Percentiles rank a stretch among this genome's conserved stretches.
Evolutionary conservation across 345 rosid genomes (phyloP).

Genomic region (Hibiscus syriacus): DNA sequence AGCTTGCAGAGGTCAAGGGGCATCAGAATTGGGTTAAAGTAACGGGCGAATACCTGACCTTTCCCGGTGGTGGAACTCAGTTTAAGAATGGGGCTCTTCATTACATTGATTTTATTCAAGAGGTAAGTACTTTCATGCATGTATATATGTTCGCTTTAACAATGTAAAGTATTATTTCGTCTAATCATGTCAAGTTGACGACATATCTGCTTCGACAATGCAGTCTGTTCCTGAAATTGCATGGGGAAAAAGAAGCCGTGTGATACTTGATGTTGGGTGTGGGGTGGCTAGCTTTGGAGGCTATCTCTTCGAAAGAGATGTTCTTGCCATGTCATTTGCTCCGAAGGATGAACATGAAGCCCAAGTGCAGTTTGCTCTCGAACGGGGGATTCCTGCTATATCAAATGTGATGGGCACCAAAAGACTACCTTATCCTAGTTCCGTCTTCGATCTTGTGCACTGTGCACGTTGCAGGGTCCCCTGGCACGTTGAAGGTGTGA

Average conservation of each 20-base stretch:
- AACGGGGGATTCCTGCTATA: conserved; percentile 85
- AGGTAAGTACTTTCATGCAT: conserved; percentile 17
- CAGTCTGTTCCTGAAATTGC: conserved; percentile 55
- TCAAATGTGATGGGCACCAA: conserved; percentile 80
- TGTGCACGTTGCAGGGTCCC: conserved; percentile 97
- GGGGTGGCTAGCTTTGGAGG: conserved; percentile 97
- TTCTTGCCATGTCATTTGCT: conserved; percentile 80
- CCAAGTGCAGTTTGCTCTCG: conserved; percentile 88
- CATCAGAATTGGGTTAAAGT: conserved; percentile 74
- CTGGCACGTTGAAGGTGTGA: conserved; percentile 84
- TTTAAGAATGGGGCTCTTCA: conserved; percentile 46
- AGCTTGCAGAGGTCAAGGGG: conserved; percentile 64
- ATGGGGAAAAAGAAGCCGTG: conserved; percentile 75
- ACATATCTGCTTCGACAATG: conserved; percentile 10
- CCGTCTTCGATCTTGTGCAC: conserved; percentile 71
- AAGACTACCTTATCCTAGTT: conserved; percentile 74
- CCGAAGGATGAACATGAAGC: conserved; percentile 97
- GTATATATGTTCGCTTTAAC: neutral
- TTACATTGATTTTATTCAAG: conserved; percentile 42
- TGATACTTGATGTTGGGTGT: conserved; percentile 82
- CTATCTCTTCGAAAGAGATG: conserved; percentile 74
- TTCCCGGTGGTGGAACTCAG: conserved; percentile 60
- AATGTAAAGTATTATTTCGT: neutral
- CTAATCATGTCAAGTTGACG: neutral
- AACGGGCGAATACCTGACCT: conserved; percentile 45